Evolutionary conservation across 2,329 filamentous ascomycete genomes (phyloP).

Genomic region (Ophiostoma ulmi): DNA sequence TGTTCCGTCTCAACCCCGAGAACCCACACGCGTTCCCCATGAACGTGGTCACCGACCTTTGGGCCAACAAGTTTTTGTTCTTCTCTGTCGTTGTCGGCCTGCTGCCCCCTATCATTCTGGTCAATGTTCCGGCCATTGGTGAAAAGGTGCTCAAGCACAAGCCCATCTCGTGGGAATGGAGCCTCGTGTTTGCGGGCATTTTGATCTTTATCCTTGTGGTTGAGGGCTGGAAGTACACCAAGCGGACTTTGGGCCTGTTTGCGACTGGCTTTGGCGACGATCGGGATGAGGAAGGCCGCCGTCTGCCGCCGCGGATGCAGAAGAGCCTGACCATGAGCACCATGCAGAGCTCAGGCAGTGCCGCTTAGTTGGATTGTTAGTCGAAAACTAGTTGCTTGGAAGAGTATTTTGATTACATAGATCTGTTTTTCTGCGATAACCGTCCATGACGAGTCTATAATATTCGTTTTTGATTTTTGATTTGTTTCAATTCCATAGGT

Average conservation of each 20-base stretch:
- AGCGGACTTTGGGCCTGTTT: constrained; percentile 52
- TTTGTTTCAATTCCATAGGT: neutral
- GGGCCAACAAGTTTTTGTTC: constrained; percentile 65
- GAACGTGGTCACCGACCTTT: constrained; percentile 55
- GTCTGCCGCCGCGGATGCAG: constrained; percentile 12
- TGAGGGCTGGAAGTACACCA: constrained; percentile 66
- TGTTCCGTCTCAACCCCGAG: constrained; percentile 61
- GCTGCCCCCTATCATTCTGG: constrained; percentile 59
- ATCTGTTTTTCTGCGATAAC: neutral
- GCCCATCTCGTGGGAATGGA: constrained; percentile 71
- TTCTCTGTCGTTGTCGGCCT: constrained; percentile 58
- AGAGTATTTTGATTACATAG: neutral
- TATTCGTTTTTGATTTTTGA: neutral
- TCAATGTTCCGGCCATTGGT: constrained; percentile 71
- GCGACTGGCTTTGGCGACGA: constrained; percentile 24
- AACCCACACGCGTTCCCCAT: constrained; percentile 45
- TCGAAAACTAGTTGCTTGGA: neutral
- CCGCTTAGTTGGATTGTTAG: neutral
- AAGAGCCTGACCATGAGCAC: constrained; percentile 22
- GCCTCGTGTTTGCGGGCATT: constrained; percentile 58
- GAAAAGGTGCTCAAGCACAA: constrained; percentile 66
- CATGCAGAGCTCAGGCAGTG: constrained; percentile 18
- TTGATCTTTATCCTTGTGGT: constrained; percentile 61
- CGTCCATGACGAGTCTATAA: neutral
- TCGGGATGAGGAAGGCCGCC: neutral